Conservation (phyloP, 164 flowering plant genomes). For the grape (Vitis vinifera) region DNA sequence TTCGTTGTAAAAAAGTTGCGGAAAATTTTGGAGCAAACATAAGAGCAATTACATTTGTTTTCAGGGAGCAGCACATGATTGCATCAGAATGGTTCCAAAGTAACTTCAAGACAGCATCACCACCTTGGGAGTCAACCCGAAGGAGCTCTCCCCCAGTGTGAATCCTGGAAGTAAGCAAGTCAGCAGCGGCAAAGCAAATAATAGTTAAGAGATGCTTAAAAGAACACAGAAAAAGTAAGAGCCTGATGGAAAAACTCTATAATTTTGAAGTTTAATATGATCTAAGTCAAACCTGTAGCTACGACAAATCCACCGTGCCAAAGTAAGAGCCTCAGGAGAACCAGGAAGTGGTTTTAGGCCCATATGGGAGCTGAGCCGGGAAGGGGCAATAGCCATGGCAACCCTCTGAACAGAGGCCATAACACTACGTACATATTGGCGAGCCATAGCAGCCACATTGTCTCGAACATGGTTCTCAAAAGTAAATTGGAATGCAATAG, state of each 20-base stretch:
- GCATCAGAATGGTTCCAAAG: conserved; percentile 85
- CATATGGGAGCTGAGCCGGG: conserved; percentile 37
- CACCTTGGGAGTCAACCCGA: conserved; percentile 38
- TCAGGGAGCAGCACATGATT: conserved; percentile 81
- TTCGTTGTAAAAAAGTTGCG: not conserved
- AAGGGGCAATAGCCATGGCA: conserved; percentile 84
- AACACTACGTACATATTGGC: conserved; percentile 80
- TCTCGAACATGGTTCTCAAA: conserved; percentile 75
- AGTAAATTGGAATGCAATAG: conserved; percentile 85
- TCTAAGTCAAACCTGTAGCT: conserved; percentile 64
- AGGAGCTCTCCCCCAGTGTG: conserved; percentile 75
- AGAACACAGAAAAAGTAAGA: too few species aligned
- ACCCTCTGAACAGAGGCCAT: conserved; percentile 89
- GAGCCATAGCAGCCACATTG: conserved; percentile 85
- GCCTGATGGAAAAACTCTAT: too few species aligned
- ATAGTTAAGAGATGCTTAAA: not conserved
- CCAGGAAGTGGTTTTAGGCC: conserved; percentile 55
- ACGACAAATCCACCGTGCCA: conserved; percentile 75
- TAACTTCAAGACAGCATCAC: conserved; percentile 61
- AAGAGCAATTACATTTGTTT: conserved; percentile 42
- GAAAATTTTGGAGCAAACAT: not conserved
- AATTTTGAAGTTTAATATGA: too few species aligned
- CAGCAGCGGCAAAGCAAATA: not conserved
- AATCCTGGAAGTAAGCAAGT: conserved; percentile 30
- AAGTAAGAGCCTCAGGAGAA: conserved; percentile 77